Base-by-base conservation (phyloP, 495 filamentous ascomycete genomes). In the Trichocladium antarcticum region DNA sequence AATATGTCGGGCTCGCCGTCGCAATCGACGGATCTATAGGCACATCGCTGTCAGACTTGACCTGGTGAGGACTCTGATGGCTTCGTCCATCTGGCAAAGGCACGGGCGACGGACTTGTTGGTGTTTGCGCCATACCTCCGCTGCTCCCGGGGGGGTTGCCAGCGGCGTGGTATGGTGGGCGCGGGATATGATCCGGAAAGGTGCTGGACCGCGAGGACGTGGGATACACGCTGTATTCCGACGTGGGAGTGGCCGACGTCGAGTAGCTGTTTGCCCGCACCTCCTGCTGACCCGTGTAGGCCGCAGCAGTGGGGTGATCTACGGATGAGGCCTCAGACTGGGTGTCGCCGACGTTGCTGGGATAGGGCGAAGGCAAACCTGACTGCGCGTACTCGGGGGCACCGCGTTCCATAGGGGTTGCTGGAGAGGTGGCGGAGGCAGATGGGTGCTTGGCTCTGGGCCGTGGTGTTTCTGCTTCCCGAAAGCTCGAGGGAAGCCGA, bases 11-110 rank as follows among this genome's bases (percentile, higher is more conserved):
- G 74, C 88, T 95, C 50, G 87, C 82, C 58, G 85, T 83, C 67
- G 92, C 84, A 58, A 96, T 92, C 57, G 88, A 89, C 55, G 90
- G 88, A 93, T 98, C 92, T 96, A 95, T 85, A 84, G 87, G 89
- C 73, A 92, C 79, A 79, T 87, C 82, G 79, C 77, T 76, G 88
- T 95, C 84, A 95, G 87, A 90, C 69, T 85, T 87, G 67, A 79
- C 74, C 73, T 81, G 81, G 20, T 80, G 72, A 60, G 75, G 72
- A 61, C 74, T 74, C 71, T 84, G 77, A 75, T 77, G 75, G 69
- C 79, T 77, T 61, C 74, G 76, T 68, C 78, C 81, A 83, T 84
- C 79, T 75, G 78, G 76, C 73, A 83, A 73, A 78, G 79, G 76
- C 75, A 83, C 78, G 67, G 84, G 93, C 88, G 86, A 93, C 88